Base-by-base conservation (phyloP, 2,329 filamentous ascomycete genomes). In the Emericellopsis cladophorae region DNA sequence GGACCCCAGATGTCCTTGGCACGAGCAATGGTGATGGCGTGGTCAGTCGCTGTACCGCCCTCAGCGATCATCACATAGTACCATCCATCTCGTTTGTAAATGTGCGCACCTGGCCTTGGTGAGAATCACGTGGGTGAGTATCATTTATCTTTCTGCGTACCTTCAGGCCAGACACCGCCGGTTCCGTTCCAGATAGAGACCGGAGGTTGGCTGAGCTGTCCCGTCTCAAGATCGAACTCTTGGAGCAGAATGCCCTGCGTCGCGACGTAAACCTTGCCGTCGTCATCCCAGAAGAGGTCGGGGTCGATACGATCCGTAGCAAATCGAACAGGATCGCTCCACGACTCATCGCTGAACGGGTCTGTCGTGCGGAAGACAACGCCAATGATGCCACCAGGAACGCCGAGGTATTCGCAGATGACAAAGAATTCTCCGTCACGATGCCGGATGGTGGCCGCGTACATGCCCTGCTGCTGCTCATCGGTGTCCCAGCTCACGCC, bases 21-120 rank as follows among this genome's bases (percentile, higher is more conserved):
- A 4, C 66, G 58, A 0, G 67, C 65, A 24, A 70, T 65, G 3
- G 59, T 65, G 24, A 65, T 54, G 36, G 57, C 55, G 40, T 70
- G 67, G 16, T 58, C 49, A 0, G 49, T 52, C 31, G 52, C 56
- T 2, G 68, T 72, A 1, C 69, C 70, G 0, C 68, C 70, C 45
- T 72, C 67, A 0, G 68, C 66, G 2, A 66, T 66, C 37, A 70
- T 55, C 10, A 72, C 57, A 42, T 71, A 73, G 45, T 67, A 72
- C 36, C 57, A 68, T 1, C 54, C 58, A 48, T 59, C 24, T 21
- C 59, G 61, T 45, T 61, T 64, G 47, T 63, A 65, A 12, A 70
- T 54, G 40, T 70, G 66, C 3, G 67, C 65, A 0, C 18, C 18
- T 21, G 18, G 72, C 3, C 5, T 5, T 21, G 18, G 18, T 21